Evolutionary conservation across 495 filamentous ascomycete genomes (phyloP).

Genomic region (Terfezia boudieri): DNA sequence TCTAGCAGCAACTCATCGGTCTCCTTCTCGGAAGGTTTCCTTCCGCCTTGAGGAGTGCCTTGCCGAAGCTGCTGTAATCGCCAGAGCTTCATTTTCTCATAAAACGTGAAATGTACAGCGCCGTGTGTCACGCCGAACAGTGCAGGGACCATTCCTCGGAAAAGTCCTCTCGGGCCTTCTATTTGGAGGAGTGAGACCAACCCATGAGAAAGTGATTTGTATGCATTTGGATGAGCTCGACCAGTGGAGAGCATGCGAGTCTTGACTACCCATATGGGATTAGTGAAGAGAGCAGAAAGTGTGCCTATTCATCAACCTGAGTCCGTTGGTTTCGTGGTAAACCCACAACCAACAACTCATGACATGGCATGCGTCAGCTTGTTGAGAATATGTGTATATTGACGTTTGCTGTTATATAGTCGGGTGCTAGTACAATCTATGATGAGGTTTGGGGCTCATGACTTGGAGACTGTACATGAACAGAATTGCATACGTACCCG

Average conservation of each 20-base stretch:
- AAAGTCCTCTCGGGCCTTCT: slow-evolving; percentile 61
- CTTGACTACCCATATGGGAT: slow-evolving; percentile 97
- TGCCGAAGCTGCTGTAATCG: slow-evolving; percentile 13
- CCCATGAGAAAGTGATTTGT: slow-evolving; percentile 52
- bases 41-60: background rate
- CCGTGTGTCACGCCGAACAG: slow-evolving; percentile 86
- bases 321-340: background rate
- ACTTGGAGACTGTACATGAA: background rate
- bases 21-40: background rate
- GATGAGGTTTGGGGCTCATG: background rate
- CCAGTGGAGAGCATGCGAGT: slow-evolving; percentile 88
- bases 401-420: too few relatives aligned
- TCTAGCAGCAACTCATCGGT: slow-evolving; percentile 3
- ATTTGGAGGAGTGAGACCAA: slow-evolving; percentile 34
- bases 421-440: too few relatives aligned
- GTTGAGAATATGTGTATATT: too few relatives aligned
- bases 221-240: slow-evolving; percentile 48
- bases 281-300: slow-evolving; percentile 59
- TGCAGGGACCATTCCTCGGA: slow-evolving; percentile 59
- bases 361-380: too few relatives aligned
- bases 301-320: slow-evolving; percentile 4
- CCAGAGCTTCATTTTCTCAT: slow-evolving; percentile 59
- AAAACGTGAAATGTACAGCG: slow-evolving; percentile 87
- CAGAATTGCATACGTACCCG: slow-evolving; percentile 28
- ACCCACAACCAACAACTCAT: slow-evolving; percentile 1